phyloP scores from a whole-genome alignment of 768 basidiomycete genomes.

The Candolleomyces aberdarensis region DNA sequence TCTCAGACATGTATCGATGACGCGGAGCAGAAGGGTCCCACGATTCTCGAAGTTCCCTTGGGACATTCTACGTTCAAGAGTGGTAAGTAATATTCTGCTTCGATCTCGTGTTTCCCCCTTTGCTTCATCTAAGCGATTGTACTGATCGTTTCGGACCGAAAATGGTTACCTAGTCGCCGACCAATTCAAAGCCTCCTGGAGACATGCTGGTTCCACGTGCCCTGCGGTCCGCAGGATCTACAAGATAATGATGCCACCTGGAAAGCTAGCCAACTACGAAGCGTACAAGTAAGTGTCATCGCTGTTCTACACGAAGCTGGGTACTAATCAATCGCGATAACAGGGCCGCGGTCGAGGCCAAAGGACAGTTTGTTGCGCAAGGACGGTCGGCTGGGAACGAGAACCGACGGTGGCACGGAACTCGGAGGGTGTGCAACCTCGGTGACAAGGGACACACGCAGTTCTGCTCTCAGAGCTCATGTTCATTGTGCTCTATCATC shows the following conservation, averaged over 20 bases:
- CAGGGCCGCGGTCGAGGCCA: conserved; percentile 54
- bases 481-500: conserved; percentile 63
- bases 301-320: not conserved
- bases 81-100: conserved; percentile 36
- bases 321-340: not conserved
- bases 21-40: conserved; percentile 52
- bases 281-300: conserved; percentile 49
- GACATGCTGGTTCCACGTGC: conserved; percentile 51
- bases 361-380: conserved; percentile 52
- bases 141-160: not conserved
- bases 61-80: conserved; percentile 63
- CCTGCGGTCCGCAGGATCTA: conserved; percentile 60
- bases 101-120: too few species aligned
- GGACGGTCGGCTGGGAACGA: conserved; percentile 66
- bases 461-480: conserved; percentile 54
- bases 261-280: conserved; percentile 53
- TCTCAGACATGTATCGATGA: conserved; percentile 50
- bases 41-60: conserved; percentile 55
- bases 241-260: conserved; percentile 54
- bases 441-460: conserved; percentile 58
- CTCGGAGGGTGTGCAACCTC: conserved; percentile 58
- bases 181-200: conserved; percentile 70
- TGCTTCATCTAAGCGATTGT: too few species aligned
- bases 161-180: conserved; percentile 43
- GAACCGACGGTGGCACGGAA: conserved; percentile 76